A percentile compares a stretch with the other conserved stretches of the same genome.
These are phyloP conservation scores for Candida glaebosa DNA, from an alignment of 805 yeast genomes.

Conservation along the genomic window DNA sequence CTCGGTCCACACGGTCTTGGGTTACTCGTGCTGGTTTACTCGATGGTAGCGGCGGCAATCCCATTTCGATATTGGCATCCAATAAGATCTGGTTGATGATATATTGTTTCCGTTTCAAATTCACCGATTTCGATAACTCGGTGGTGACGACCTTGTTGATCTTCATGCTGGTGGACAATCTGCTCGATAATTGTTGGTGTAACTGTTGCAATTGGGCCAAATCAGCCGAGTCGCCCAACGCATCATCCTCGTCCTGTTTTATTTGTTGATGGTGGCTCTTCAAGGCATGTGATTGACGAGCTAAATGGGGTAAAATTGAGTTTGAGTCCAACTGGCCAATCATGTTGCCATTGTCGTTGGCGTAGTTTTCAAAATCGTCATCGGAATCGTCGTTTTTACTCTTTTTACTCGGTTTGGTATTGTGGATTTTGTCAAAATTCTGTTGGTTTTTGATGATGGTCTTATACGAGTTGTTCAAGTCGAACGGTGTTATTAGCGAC, in stretches of 20 bases:
- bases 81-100: constrained; percentile 39
- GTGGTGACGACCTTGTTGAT: constrained; percentile 34
- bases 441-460: constrained; percentile 10
- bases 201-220: constrained; percentile 16
- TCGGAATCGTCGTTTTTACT: constrained; percentile 1
- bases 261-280: constrained; percentile 6
- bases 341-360: neutral
- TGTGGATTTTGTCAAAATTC: constrained; percentile 4
- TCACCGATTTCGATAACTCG: constrained; percentile 22
- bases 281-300: constrained; percentile 4
- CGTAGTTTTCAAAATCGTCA: constrained; percentile 2
- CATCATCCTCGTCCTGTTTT: constrained; percentile 12
- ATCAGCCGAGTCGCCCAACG: constrained; percentile 14
- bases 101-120: constrained; percentile 38
- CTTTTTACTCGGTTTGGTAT: neutral
- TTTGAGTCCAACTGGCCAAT: neutral
- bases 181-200: constrained; percentile 26
- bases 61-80: constrained; percentile 39
- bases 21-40: constrained; percentile 8
- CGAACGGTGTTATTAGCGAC: constrained; percentile 3
- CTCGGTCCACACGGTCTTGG: constrained; percentile 11
- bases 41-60: constrained; percentile 23
- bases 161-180: constrained; percentile 35
- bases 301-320: constrained; percentile 6
- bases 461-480: constrained; percentile 4